phyloP scores from a whole-genome alignment of 495 filamentous ascomycete genomes.

The Annulohypoxylon moriforme region DNA sequence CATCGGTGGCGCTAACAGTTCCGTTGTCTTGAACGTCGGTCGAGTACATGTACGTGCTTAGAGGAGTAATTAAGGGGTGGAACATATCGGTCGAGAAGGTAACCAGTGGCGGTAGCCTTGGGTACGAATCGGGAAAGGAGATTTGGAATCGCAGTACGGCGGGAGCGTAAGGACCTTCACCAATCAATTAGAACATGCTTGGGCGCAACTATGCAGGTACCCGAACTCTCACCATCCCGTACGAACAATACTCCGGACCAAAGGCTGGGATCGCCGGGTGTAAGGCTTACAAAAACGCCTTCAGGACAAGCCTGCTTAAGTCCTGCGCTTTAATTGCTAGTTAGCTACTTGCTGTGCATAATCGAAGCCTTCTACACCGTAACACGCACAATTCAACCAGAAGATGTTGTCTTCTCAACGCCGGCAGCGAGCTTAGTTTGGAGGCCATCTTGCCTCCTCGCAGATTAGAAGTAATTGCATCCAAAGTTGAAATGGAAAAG shows the following conservation, averaged over 20 bases:
- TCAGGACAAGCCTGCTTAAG: slow-evolving; percentile 83
- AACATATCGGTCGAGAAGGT: slow-evolving; percentile 92
- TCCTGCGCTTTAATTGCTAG: slow-evolving; percentile 65
- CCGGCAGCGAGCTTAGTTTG: slow-evolving; percentile 41
- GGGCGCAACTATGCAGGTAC: slow-evolving; percentile 25
- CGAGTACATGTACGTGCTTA: slow-evolving; percentile 90
- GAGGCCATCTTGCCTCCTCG: slow-evolving; percentile 35
- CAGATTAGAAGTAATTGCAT: slow-evolving; percentile 11
- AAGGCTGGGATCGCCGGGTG: slow-evolving; percentile 79
- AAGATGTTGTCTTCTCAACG: slow-evolving; percentile 69
- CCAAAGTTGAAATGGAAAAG: slow-evolving; percentile 4
- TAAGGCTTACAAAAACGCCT: slow-evolving; percentile 86
- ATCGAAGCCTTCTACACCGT: not conserved
- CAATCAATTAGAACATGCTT: slow-evolving; percentile 20
- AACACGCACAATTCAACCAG: slow-evolving; percentile 76
- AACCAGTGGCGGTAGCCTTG: slow-evolving; percentile 80
- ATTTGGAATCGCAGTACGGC: slow-evolving; percentile 92
- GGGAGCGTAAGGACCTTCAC: slow-evolving; percentile 83
- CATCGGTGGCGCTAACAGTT: slow-evolving; percentile 82
- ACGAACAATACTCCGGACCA: slow-evolving; percentile 95
- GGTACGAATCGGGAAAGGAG: slow-evolving; percentile 85
- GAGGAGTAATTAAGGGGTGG: slow-evolving; percentile 89
- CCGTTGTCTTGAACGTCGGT: slow-evolving; percentile 75
- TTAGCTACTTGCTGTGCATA: slow-evolving; percentile 23
- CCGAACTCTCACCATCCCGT: slow-evolving; percentile 73